These are phyloP conservation scores for Exophiala bonariae DNA, from an alignment of 2,329 filamentous ascomycete genomes.

Conservation along the genomic window DNA sequence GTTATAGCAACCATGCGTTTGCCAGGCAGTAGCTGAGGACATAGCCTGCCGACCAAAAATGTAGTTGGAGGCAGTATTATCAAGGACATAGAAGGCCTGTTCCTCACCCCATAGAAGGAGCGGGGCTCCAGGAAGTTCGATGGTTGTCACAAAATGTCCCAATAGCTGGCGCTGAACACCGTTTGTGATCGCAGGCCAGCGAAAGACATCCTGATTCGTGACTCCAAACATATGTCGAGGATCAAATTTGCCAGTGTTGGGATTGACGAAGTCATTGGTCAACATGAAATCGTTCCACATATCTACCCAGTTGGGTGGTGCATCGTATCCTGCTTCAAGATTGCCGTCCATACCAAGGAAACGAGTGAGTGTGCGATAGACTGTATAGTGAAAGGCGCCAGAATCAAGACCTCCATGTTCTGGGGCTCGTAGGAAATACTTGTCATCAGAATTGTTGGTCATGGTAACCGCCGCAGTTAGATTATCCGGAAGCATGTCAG, in stretches of 20 bases:
- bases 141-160: conserved; percentile 58
- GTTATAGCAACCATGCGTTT: conserved; percentile 64
- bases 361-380: conserved; percentile 63
- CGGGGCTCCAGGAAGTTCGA: conserved; percentile 62
- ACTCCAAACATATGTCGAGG: conserved; percentile 65
- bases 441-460: conserved; percentile 43
- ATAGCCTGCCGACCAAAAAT: conserved; percentile 66
- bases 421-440: conserved; percentile 53
- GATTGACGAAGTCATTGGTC: conserved; percentile 62
- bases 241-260: conserved; percentile 62
- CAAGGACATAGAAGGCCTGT: conserved; percentile 63
- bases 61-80: conserved; percentile 65
- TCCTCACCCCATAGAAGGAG: conserved; percentile 65
- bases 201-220: conserved; percentile 66
- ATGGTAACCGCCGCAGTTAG: conserved; percentile 50
- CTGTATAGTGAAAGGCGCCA: conserved; percentile 64
- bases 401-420: conserved; percentile 53
- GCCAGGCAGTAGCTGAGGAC: conserved; percentile 62
- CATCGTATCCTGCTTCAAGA: conserved; percentile 54
- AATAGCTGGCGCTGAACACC: conserved; percentile 60
- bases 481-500: conserved; percentile 52
- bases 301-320: conserved; percentile 54
- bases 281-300: conserved; percentile 58
- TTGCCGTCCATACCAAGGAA: conserved; percentile 63
- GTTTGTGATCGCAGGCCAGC: conserved; percentile 61